Percentiles rank a stretch among this genome's conserved stretches.
phyloP scores from a whole-genome alignment of 2,329 filamentous ascomycete species.

The Nigrospora oryzae region DNA sequence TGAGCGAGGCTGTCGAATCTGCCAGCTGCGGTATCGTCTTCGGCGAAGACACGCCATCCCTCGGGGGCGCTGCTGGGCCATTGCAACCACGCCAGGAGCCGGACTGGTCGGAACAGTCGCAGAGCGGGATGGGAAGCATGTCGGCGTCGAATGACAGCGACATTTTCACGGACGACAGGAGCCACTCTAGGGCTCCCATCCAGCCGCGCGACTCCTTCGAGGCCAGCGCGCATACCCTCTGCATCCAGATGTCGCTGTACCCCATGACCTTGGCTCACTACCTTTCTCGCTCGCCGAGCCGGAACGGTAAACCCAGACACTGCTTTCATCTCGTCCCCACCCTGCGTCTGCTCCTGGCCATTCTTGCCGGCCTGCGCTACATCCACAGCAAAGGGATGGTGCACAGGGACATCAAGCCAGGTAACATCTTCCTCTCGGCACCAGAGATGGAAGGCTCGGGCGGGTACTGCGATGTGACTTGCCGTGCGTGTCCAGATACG shows the following conservation, averaged over 20 bases:
- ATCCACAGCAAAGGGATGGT: slow-evolving; percentile 52
- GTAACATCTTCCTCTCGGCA: slow-evolving; percentile 55
- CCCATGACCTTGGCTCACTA: slow-evolving; percentile 53
- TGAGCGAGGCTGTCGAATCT: neutral
- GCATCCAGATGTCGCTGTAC: slow-evolving; percentile 64
- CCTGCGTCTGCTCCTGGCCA: slow-evolving; percentile 44
- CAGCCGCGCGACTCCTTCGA: slow-evolving; percentile 14
- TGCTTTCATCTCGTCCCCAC: slow-evolving; percentile 56
- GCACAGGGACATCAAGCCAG: slow-evolving; percentile 59
- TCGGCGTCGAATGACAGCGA: slow-evolving; percentile 12
- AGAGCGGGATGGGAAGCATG: slow-evolving; percentile 14
- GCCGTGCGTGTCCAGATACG: slow-evolving; percentile 8
- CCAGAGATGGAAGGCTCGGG: slow-evolving; percentile 20
- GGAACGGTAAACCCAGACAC: slow-evolving; percentile 25
- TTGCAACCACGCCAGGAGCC: slow-evolving; percentile 1
- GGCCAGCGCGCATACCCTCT: slow-evolving; percentile 35
- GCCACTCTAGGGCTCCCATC: slow-evolving; percentile 20
- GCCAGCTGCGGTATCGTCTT: slow-evolving; percentile 10
- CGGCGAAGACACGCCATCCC: slow-evolving; percentile 11
- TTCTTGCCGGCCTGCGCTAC: slow-evolving; percentile 54
- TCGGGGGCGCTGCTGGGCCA: neutral
- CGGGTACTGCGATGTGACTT: slow-evolving; percentile 18
- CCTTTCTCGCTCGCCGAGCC: slow-evolving; percentile 26
- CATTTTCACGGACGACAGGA: slow-evolving; percentile 18
- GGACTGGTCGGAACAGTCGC: slow-evolving; percentile 25